These are phyloP conservation scores for Phytopythium oedochilum DNA, from an alignment of 352 stramenopile genomes.

Conservation along the genomic window DNA sequence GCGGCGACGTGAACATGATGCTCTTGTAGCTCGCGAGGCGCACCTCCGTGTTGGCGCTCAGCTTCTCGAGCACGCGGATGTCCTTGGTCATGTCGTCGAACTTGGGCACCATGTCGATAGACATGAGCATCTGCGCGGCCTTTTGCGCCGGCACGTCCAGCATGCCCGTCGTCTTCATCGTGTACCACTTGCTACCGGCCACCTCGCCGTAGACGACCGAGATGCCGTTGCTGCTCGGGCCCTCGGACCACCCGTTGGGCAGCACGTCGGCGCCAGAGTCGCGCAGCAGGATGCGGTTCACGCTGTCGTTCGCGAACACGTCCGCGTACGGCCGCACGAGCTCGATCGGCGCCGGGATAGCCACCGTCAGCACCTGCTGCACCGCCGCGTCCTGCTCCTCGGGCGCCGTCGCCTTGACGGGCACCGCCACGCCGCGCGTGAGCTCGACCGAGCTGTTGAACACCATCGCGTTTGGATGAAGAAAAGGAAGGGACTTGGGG, in stretches of 20 bases:
- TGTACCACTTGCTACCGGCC: constrained; percentile 57
- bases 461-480: constrained; percentile 31
- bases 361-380: constrained; percentile 24
- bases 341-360: constrained; percentile 46
- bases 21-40: constrained; percentile 55
- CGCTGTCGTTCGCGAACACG: constrained; percentile 52
- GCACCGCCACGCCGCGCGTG: constrained; percentile 25
- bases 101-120: constrained; percentile 57
- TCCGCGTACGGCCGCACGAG: constrained; percentile 40
- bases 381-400: constrained; percentile 27
- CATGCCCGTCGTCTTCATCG: constrained; percentile 64
- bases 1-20: constrained; percentile 72
- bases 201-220: constrained; percentile 71
- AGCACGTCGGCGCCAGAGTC: constrained; percentile 56
- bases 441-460: constrained; percentile 50
- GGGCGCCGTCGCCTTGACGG: constrained; percentile 28
- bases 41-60: constrained; percentile 58
- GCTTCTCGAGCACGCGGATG: constrained; percentile 51
- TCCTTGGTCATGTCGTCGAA: constrained; percentile 83
- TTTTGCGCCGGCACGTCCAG: constrained; percentile 50
- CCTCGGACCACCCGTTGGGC: constrained; percentile 57
- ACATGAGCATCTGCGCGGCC: constrained; percentile 42
- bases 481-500: constrained; percentile 1
- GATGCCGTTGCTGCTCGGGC: constrained; percentile 62
- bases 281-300: constrained; percentile 48